Conservation (phyloP, 2,329 filamentous ascomycete genomes). For the Gliomastix tumulicola region DNA sequence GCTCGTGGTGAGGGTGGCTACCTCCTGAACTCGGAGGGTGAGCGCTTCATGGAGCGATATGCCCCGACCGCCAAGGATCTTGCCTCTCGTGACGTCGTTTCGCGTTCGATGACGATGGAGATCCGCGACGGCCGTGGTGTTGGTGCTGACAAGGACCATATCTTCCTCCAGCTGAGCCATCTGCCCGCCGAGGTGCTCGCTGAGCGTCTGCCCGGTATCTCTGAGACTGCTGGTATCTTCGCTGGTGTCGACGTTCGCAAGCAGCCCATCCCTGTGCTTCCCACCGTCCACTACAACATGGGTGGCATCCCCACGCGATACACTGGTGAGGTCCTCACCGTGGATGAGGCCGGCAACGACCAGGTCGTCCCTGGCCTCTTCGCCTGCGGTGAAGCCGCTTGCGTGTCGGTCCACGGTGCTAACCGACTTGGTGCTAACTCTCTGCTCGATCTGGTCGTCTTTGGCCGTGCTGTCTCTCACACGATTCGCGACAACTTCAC, state of each 20-base stretch:
- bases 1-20: conserved; percentile 98
- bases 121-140: conserved; percentile 97
- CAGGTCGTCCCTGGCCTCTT: conserved; percentile 92
- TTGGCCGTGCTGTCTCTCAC: conserved; percentile 94
- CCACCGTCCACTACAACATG: conserved; percentile 99
- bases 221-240: conserved; percentile 96
- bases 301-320: conserved; percentile 97
- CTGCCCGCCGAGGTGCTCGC: conserved; percentile 86
- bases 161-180: conserved; percentile 96
- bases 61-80: conserved; percentile 97
- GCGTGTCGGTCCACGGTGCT: conserved; percentile 95
- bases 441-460: conserved; percentile 93
- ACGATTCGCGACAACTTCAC: conserved; percentile 92
- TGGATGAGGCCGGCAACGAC: conserved; percentile 81
- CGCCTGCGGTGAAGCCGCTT: conserved; percentile 94
- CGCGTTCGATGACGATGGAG: conserved; percentile 96
- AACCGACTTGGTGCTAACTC: conserved; percentile 98
- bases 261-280: conserved; percentile 92
- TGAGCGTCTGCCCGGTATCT: conserved; percentile 96
- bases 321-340: conserved; percentile 89
- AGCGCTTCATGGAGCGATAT: conserved; percentile 99
- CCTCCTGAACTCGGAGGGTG: conserved; percentile 93
- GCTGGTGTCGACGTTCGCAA: conserved; percentile 94
- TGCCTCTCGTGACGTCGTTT: conserved; percentile 91
- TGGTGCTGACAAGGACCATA: conserved; percentile 94